Evolutionary conservation across 1,139 yeast genomes (phyloP).

Genomic region (Scheffersomyces lignicola): DNA sequence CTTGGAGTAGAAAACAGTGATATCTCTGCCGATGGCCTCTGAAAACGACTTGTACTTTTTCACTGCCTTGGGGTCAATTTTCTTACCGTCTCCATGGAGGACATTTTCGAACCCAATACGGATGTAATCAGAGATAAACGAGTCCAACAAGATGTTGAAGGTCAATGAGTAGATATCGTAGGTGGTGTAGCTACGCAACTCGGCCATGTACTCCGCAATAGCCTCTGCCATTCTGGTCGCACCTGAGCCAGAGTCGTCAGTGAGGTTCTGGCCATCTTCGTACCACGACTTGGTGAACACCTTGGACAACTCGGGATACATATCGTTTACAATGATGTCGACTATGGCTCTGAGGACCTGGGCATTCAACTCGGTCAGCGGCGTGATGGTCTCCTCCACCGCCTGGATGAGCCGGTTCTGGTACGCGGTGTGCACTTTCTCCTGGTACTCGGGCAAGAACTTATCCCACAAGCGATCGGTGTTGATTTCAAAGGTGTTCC

Average conservation of each 20-base stretch:
- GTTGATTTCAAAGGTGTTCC: constrained; percentile 80
- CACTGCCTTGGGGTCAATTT: constrained; percentile 59
- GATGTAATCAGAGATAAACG: constrained; percentile 45
- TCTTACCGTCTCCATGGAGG: constrained; percentile 49
- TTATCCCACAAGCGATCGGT: constrained; percentile 81
- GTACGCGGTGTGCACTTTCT: constrained; percentile 66
- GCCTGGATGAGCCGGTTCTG: constrained; percentile 54
- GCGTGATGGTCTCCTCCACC: constrained; percentile 66
- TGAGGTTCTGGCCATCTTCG: constrained; percentile 42
- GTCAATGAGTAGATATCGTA: constrained; percentile 48
- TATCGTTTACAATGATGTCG: constrained; percentile 70
- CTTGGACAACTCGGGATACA: constrained; percentile 43
- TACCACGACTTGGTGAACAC: constrained; percentile 47
- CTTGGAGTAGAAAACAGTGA: constrained; percentile 60
- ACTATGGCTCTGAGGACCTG: constrained; percentile 64
- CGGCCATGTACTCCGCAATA: constrained; percentile 71
- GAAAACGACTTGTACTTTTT: constrained; percentile 42
- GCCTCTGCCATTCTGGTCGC: constrained; percentile 63
- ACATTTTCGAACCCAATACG: constrained; percentile 47
- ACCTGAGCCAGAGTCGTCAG: constrained; percentile 44
- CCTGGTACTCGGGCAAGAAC: constrained; percentile 62
- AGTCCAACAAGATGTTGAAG: constrained; percentile 43
- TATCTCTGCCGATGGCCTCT: constrained; percentile 56
- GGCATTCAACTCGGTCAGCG: constrained; percentile 76
- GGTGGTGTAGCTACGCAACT: constrained; percentile 52